These are phyloP conservation scores for Mycena sanguinolenta DNA, from an alignment of 768 basidiomycete genomes.

Conservation along the genomic window DNA sequence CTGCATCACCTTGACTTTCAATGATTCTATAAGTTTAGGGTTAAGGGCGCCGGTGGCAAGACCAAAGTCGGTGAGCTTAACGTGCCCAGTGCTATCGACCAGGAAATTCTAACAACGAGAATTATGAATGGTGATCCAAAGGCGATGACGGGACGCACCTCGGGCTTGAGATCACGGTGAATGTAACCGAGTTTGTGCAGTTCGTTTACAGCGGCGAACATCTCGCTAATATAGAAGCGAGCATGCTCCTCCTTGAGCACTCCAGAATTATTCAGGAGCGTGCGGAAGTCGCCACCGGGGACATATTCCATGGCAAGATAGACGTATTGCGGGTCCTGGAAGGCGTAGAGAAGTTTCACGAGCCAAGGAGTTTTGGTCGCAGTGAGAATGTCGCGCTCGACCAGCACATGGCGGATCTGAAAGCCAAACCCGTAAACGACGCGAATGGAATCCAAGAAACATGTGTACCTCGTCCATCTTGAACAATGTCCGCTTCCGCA, in stretches of 20 bases:
- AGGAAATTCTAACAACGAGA: slow-evolving; percentile 84
- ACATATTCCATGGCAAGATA: slow-evolving; percentile 89
- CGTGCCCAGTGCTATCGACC: slow-evolving; percentile 94
- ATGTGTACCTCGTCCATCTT: slow-evolving; percentile 96
- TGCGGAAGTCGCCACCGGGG: slow-evolving; percentile 96
- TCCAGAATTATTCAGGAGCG: slow-evolving; percentile 96
- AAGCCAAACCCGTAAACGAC: slow-evolving; percentile 14
- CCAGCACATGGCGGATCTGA: slow-evolving; percentile 96
- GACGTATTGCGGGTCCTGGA: slow-evolving; percentile 92
- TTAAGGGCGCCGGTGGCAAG: slow-evolving; percentile 96
- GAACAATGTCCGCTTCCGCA: slow-evolving; percentile 92
- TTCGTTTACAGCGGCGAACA: slow-evolving; percentile 95
- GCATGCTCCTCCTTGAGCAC: slow-evolving; percentile 98
- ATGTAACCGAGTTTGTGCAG: slow-evolving; percentile 98
- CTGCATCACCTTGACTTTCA: slow-evolving; percentile 85
- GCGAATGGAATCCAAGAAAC: slow-evolving; percentile 14
- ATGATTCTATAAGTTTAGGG: slow-evolving; percentile 92
- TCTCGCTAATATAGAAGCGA: slow-evolving; percentile 96
- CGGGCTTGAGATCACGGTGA: slow-evolving; percentile 97
- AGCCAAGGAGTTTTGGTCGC: slow-evolving; percentile 99
- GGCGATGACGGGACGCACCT: slow-evolving; percentile 66
- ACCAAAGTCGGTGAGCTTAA: slow-evolving; percentile 98
- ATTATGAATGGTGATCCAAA: slow-evolving; percentile 1
- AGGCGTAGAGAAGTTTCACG: slow-evolving; percentile 94
- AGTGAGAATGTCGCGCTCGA: slow-evolving; percentile 97